A percentile compares a stretch with the other conserved stretches of the same genome.
These are phyloP conservation scores for Zygoascus biomembranicola DNA, from an alignment of 805 yeast genomes.

Conservation along the genomic window DNA sequence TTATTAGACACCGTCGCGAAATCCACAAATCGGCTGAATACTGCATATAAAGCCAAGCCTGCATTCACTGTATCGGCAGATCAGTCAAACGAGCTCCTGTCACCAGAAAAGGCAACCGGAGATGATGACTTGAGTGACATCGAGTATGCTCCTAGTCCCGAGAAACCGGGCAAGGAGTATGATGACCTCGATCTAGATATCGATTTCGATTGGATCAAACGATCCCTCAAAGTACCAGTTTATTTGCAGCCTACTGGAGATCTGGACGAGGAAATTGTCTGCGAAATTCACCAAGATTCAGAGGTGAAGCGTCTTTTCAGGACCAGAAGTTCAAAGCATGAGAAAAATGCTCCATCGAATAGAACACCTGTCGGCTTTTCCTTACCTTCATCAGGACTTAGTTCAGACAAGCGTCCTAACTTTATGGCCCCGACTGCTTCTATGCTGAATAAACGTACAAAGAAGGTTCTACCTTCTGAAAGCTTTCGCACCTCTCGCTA, in stretches of 20 bases:
- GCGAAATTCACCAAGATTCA: not conserved
- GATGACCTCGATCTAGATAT: slow-evolving; percentile 1
- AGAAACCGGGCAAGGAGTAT: not conserved
- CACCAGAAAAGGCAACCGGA: not conserved
- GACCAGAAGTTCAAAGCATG: not conserved
- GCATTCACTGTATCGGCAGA: slow-evolving; percentile 1
- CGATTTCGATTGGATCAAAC: slow-evolving; percentile 1
- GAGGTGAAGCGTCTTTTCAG: not conserved
- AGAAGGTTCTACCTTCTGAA: not conserved
- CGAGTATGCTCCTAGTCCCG: not conserved
- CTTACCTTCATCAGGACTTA: not conserved
- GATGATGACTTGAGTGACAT: not conserved
- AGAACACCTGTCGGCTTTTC: not conserved
- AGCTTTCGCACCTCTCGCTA: not conserved
- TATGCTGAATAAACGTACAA: not conserved
- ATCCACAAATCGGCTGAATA: not conserved
- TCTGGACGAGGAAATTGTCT: not conserved
- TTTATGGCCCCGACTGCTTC: slow-evolving; percentile 1
- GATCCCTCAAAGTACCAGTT: not conserved
- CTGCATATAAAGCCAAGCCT: not conserved
- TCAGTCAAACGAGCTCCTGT: not conserved
- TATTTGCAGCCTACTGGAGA: not conserved
- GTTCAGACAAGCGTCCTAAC: not conserved
- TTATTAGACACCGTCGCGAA: not conserved
- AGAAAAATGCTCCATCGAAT: not conserved